These are phyloP conservation scores for Botrytis pseudocinerea DNA, from an alignment of 2,329 filamentous ascomycete species.

Conservation along the genomic window DNA sequence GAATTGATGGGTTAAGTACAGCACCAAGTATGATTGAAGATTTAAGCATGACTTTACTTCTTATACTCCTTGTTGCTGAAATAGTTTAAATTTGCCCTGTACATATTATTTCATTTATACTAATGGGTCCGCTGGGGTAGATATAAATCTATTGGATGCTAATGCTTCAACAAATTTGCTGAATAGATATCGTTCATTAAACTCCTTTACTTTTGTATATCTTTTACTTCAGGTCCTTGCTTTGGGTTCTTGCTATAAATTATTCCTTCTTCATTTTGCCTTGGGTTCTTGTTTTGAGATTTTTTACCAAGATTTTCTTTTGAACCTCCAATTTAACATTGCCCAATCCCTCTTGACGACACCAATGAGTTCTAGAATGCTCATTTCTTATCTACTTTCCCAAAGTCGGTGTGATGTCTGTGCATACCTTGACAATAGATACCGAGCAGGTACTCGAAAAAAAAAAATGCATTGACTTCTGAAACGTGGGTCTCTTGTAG, in stretches of 20 bases:
- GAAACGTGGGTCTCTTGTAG: background rate
- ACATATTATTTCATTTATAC: background rate
- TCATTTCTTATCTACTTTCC: background rate
- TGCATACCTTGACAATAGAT: background rate
- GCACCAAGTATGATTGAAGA: background rate
- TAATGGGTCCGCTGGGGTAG: background rate
- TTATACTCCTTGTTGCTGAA: background rate
- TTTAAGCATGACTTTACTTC: background rate
- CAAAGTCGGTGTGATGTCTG: conserved; percentile 13
- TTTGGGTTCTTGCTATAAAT: background rate
- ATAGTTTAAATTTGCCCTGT: background rate
- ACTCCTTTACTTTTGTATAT: background rate
- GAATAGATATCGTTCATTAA: background rate
- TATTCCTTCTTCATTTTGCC: background rate
- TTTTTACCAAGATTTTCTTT: background rate
- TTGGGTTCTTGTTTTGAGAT: background rate
- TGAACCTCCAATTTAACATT: background rate
- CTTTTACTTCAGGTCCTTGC: background rate
- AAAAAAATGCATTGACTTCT: conserved; percentile 4
- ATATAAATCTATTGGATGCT: background rate
- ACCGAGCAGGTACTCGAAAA: background rate
- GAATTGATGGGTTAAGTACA: background rate
- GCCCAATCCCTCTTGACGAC: background rate
- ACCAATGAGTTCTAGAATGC: background rate
- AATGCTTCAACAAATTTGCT: background rate